Evolutionary conservation across 441 rosid species (phyloP), one percentile per base, ranked within the genome.

Genomic region (Erodium trifolium): DNA sequence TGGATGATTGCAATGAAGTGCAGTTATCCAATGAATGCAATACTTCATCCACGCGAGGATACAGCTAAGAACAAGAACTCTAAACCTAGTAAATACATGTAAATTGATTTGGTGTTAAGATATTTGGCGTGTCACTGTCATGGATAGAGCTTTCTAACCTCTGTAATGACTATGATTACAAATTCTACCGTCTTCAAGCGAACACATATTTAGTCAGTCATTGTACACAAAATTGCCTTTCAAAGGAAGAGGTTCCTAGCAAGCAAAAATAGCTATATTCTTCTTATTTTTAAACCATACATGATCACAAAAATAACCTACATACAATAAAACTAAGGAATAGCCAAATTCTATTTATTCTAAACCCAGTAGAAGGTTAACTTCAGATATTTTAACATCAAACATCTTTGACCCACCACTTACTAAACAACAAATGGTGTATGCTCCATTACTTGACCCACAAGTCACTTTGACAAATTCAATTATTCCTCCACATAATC

Each of bases 381-480:
- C 41, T 37, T 37, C 41, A 2, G 3, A 37, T 37, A 37, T 37
- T 37, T 9, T 37, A 37, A 5, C 0, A 37, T 7, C 8, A 37
- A 37, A 55, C 17, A 55, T 18, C 62, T 55, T 18, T 55, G 62
- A 55, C 18, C 62, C 62, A 55, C 23, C 62, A 16, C 62, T 55
- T 16, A 55, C 9, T 55, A 17, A 55, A 55, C 62, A 55, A 16
- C 16, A 55, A 55, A 5, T 1, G 27, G 2, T 14, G 62, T 55
- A 55, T 16, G 9, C 62, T 55, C 62, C 23, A 55, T 55, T 7
- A 16, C 62, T 55, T 55, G 62, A 16, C 27, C 19, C 10, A 55
- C 19, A 55, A 55, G 23, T 16, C 18, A 5, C 27, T 16, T 55
- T 55, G 10, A 55, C 23, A 14, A 17, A 17, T 18, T 2, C 62